Evolutionary conservation across 1,284 basidiomycete species (phyloP).

Genomic region (Ceratorhiza oryzae-sativae): DNA sequence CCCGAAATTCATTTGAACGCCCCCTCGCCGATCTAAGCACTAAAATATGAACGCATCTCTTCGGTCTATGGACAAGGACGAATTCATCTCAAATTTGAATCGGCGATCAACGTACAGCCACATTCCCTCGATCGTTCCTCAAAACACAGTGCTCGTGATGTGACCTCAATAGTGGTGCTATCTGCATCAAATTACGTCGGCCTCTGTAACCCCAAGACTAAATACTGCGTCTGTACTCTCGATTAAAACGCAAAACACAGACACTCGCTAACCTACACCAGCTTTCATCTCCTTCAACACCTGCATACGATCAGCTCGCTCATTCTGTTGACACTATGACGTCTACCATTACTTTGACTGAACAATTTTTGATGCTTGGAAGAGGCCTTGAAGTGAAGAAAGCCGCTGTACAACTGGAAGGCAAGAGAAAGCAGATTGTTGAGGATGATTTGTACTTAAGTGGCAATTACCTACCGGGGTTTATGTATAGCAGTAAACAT

Average conservation of each 20-base stretch:
- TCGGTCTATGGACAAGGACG: no score
- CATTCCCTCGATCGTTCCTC: not conserved
- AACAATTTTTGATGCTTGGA: constrained; percentile 3
- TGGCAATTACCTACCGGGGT: constrained; percentile 9
- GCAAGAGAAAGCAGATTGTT: constrained; percentile 56
- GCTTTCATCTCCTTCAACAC: not conserved
- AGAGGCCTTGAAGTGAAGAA: constrained; percentile 26
- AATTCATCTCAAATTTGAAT: not conserved
- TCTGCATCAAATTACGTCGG: not conserved
- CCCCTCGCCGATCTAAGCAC: no score
- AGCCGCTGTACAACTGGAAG: constrained; percentile 42
- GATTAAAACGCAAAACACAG: no score
- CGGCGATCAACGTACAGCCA: constrained; percentile 12
- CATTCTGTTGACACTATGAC: not conserved
- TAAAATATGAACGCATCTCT: no score
- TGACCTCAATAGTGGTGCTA: not conserved
- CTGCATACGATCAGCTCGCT: not conserved
- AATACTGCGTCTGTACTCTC: no score
- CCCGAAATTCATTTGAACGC: not conserved
- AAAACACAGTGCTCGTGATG: not conserved
- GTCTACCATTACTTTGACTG: constrained; percentile 1
- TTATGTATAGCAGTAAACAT: no score
- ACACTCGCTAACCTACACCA: not conserved
- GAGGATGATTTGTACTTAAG: constrained; percentile 61
- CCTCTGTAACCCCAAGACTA: not conserved